phyloP scores from a whole-genome alignment of 106 monocot genomes.

The Triglochin maritima region DNA sequence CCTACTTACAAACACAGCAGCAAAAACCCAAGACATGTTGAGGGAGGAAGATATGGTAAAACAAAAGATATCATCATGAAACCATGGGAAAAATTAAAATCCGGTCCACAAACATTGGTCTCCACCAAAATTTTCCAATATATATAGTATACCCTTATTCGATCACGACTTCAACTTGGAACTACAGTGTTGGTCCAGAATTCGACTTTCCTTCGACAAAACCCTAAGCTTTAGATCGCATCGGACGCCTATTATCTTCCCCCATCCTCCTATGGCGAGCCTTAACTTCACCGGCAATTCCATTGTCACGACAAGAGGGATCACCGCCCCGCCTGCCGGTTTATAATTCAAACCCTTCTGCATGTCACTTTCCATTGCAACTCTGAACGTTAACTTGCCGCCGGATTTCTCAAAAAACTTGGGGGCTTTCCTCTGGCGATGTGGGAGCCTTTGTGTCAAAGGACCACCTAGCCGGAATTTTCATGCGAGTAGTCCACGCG shows the following conservation, averaged over 20 bases:
- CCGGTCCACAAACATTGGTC: no score
- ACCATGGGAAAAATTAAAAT: no score
- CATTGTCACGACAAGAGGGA: not conserved
- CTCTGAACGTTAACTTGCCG: not conserved
- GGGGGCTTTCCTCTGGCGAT: constrained; percentile 1
- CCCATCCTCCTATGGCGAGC: not conserved
- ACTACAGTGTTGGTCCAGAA: no score
- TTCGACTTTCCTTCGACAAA: not conserved
- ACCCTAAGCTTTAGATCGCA: constrained; percentile 1
- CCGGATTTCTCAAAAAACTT: not conserved
- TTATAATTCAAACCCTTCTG: not conserved
- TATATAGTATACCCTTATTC: not conserved
- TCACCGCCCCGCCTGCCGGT: not conserved
- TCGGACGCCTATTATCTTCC: not conserved
- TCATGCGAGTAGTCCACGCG: not conserved
- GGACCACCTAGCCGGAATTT: constrained; percentile 3
- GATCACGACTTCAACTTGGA: not conserved
- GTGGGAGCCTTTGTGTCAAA: not conserved
- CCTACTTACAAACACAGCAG: no score
- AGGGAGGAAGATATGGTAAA: no score
- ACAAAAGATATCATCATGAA: no score
- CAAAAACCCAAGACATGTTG: no score
- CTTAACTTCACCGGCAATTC: constrained; percentile 2
- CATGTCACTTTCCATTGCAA: not conserved
- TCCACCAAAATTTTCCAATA: no score